These are phyloP conservation scores for Acmispon strigosus DNA, from an alignment of 306 rosid species.

Conservation along the genomic window DNA sequence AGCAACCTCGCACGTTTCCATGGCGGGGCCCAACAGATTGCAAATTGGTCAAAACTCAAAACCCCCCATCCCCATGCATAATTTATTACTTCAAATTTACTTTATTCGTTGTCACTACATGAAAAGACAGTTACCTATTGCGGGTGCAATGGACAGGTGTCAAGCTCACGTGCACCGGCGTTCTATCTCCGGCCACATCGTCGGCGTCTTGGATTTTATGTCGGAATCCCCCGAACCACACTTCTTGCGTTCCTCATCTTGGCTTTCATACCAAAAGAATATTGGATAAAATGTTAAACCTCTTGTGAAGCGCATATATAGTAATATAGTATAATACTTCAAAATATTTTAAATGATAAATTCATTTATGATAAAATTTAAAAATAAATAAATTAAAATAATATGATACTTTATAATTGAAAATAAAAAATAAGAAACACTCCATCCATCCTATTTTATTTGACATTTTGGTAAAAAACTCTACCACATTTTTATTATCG, in stretches of 20 bases:
- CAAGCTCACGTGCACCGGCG: constrained; percentile 15
- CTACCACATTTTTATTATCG: too few species aligned
- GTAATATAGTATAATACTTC: too few species aligned
- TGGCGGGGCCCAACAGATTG: constrained; percentile 19
- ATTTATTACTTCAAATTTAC: neutral
- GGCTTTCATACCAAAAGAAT: neutral
- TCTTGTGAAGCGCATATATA: too few species aligned
- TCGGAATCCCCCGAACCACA: constrained; percentile 23
- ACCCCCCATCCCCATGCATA: constrained; percentile 23
- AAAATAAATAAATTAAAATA: too few species aligned
- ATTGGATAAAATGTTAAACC: too few species aligned
- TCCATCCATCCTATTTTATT: too few species aligned
- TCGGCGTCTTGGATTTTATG: constrained; percentile 26
- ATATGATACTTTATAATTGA: too few species aligned
- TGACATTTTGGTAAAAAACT: too few species aligned
- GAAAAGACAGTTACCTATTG: constrained; percentile 31
- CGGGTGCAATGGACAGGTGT: constrained; percentile 24
- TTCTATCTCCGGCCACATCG: neutral
- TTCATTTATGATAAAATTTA: too few species aligned
- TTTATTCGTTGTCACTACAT: constrained; percentile 37
- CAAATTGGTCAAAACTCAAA: constrained; percentile 33
- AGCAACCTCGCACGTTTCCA: neutral
- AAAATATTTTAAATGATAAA: too few species aligned
- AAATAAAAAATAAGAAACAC: too few species aligned
- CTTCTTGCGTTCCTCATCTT: neutral